phyloP scores from a whole-genome alignment of 371 early-diverging fungal species.

The Lichtheimia hyalospora region DNA sequence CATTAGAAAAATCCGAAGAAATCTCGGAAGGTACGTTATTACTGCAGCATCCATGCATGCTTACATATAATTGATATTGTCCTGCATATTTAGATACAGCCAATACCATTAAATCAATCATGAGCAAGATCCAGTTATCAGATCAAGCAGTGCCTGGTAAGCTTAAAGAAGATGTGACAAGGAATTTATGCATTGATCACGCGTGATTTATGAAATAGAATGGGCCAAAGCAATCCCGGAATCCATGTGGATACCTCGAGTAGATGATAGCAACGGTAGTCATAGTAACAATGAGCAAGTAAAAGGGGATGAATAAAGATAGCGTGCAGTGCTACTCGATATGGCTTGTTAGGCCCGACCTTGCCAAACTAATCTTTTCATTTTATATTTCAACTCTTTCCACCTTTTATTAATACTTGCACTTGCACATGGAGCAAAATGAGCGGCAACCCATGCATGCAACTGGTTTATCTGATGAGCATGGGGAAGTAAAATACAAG shows the following conservation, averaged over 20 bases:
- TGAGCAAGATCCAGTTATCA: slow-evolving; percentile 33
- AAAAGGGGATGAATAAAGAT: no score
- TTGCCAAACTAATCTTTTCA: no score
- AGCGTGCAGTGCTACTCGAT: no score
- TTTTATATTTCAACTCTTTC: not conserved
- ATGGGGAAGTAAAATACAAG: no score
- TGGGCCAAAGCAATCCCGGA: slow-evolving; percentile 45
- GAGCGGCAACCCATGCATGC: not conserved
- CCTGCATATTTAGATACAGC: slow-evolving; percentile 24
- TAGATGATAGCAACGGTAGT: slow-evolving; percentile 1
- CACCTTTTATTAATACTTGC: not conserved
- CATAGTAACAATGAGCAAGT: not conserved
- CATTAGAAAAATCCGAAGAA: slow-evolving; percentile 13
- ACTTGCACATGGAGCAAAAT: slow-evolving; percentile 2
- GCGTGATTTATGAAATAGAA: slow-evolving; percentile 18
- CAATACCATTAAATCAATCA: slow-evolving; percentile 37
- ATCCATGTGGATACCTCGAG: slow-evolving; percentile 33
- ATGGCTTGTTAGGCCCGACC: no score
- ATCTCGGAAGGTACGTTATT: slow-evolving; percentile 14
- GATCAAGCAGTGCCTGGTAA: slow-evolving; percentile 38
- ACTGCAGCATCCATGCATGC: not conserved
- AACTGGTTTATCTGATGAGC: no score
- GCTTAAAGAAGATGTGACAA: not conserved
- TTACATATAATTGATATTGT: not conserved
- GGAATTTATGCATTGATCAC: slow-evolving; percentile 2